These are phyloP conservation scores for Camellia sinensis DNA, from an alignment of 148 eudicot genomes.

Conservation along the genomic window DNA sequence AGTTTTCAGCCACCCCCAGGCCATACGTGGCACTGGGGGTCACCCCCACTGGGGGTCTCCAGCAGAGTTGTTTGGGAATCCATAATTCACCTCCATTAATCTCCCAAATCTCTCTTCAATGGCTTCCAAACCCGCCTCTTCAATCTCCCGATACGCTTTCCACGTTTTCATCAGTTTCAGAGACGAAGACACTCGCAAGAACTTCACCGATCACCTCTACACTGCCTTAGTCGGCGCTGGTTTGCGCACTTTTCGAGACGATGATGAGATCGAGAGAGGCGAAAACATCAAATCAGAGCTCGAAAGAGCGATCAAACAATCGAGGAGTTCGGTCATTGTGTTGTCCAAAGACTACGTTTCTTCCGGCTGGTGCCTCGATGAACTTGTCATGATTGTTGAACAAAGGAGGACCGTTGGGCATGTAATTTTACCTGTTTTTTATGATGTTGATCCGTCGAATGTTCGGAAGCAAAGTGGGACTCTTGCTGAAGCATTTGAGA, in stretches of 20 bases:
- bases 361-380: slow-evolving; percentile 7
- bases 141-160: background rate
- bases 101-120: background rate
- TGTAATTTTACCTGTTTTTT: background rate
- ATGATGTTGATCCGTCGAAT: background rate
- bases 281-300: background rate
- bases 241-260: background rate
- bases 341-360: background rate
- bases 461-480: background rate
- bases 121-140: background rate
- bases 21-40: too few relatives aligned
- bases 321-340: background rate
- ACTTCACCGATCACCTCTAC: background rate
- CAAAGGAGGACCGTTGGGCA: background rate
- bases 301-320: background rate
- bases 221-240: background rate
- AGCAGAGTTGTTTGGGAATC: too few relatives aligned
- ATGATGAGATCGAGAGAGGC: background rate
- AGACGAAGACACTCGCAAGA: background rate
- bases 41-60: too few relatives aligned
- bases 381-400: background rate
- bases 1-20: too few relatives aligned
- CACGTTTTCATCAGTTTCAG: background rate
- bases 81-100: too few relatives aligned
- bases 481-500: background rate